These are phyloP conservation scores for Coemansia sp. DNA, from an alignment of 192 early-diverging fungal genomes.

Conservation along the genomic window DNA sequence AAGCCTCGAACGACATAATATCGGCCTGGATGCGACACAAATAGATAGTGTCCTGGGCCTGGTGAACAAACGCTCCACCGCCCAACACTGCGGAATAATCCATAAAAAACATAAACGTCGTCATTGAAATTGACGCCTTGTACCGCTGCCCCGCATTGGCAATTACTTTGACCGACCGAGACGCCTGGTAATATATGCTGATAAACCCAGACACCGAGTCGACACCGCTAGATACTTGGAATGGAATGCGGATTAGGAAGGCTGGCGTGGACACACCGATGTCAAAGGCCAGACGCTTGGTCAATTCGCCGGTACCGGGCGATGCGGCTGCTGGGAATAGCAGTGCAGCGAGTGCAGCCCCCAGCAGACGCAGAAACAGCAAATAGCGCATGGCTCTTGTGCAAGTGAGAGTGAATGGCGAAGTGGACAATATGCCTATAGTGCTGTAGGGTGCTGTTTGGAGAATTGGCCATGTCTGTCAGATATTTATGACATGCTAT, in stretches of 20 bases:
- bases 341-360: not conserved
- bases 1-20: slow-evolving; percentile 10
- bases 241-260: slow-evolving; percentile 29
- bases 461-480: too few relatives aligned
- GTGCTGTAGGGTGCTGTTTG: too few relatives aligned
- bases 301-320: not conserved
- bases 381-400: too few relatives aligned
- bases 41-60: slow-evolving; percentile 29
- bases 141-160: slow-evolving; percentile 18
- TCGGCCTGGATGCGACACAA: slow-evolving; percentile 24
- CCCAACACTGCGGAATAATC: slow-evolving; percentile 16
- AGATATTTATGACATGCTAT: too few relatives aligned
- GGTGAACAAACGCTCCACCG: not conserved
- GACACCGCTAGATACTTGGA: slow-evolving; percentile 14
- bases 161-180: slow-evolving; percentile 23
- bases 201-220: slow-evolving; percentile 16
- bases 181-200: slow-evolving; percentile 30
- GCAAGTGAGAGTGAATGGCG: too few relatives aligned
- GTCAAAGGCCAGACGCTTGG: slow-evolving; percentile 10
- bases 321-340: not conserved
- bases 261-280: slow-evolving; percentile 15
- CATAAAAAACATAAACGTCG: slow-evolving; percentile 31
- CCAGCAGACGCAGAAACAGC: not conserved
- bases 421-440: too few relatives aligned
- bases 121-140: slow-evolving; percentile 21